phyloP scores from a whole-genome alignment of 2,329 filamentous ascomycete genomes.

The Aspergillus hiratsukae region DNA sequence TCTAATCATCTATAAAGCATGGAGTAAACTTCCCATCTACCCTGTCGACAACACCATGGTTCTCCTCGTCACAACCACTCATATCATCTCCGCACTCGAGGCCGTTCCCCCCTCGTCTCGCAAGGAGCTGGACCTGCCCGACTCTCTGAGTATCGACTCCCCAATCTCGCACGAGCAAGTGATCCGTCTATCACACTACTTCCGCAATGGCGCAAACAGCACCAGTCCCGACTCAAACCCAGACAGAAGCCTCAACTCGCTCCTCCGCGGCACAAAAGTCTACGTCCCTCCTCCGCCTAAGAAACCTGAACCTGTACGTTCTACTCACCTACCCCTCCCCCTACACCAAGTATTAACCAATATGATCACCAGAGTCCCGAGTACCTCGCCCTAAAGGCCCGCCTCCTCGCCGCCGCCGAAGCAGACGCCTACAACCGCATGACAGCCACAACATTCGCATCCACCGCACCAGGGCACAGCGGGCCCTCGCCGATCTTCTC shows the following conservation, averaged over 20 bases:
- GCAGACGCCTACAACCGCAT: slow-evolving; percentile 76
- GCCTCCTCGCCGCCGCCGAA: slow-evolving; percentile 78
- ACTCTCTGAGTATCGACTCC: slow-evolving; percentile 21
- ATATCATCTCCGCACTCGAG: slow-evolving; percentile 37
- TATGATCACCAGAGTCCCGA: slow-evolving; percentile 54
- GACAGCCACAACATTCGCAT: slow-evolving; percentile 40
- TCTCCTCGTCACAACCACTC: slow-evolving; percentile 36
- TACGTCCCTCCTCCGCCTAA: slow-evolving; percentile 76
- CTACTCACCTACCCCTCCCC: neutral
- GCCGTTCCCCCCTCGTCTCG: slow-evolving; percentile 28
- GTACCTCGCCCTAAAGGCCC: slow-evolving; percentile 83
- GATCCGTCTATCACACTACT: slow-evolving; percentile 32
- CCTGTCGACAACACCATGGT: slow-evolving; percentile 32
- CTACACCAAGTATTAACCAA: neutral
- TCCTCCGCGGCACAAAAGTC: slow-evolving; percentile 67
- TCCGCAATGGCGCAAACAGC: slow-evolving; percentile 15
- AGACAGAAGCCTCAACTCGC: slow-evolving; percentile 55
- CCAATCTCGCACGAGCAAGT: slow-evolving; percentile 42
- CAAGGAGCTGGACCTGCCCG: slow-evolving; percentile 31
- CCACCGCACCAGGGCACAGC: slow-evolving; percentile 53
- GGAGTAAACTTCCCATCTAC: neutral
- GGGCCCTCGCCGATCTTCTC: slow-evolving; percentile 43
- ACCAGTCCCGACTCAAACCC: neutral
- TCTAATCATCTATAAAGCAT: neutral
- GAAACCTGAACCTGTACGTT: slow-evolving; percentile 69